These are phyloP conservation scores for Mycena galericulata DNA, from an alignment of 768 basidiomycete species.

Conservation along the genomic window DNA sequence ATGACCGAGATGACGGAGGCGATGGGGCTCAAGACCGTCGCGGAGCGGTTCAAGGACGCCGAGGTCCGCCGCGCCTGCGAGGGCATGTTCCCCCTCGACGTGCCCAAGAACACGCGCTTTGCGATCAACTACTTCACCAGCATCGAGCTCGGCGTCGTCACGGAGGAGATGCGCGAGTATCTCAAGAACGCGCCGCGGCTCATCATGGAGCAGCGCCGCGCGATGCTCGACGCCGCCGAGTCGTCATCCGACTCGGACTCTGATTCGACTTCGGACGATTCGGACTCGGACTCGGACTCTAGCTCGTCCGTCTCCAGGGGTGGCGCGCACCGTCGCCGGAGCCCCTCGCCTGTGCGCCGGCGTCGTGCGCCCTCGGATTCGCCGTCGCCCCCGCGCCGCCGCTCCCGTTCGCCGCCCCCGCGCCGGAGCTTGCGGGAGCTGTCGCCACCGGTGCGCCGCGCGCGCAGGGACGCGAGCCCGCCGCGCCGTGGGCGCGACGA, in stretches of 20 bases:
- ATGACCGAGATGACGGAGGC: conserved; percentile 95
- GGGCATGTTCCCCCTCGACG: conserved; percentile 95
- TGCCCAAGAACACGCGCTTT: conserved; percentile 96
- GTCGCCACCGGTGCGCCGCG: conserved; percentile 19
- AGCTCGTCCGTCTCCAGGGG: conserved; percentile 36
- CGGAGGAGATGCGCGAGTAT: conserved; percentile 97
- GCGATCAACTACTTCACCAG: conserved; percentile 99
- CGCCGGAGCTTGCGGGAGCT: conserved; percentile 19
- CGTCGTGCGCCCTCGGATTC: conserved; percentile 11
- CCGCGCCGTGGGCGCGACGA: conserved; percentile 43
- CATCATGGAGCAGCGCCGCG: conserved; percentile 94
- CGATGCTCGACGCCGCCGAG: conserved; percentile 78
- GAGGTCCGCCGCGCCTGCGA: conserved; percentile 79
- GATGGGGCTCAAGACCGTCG: conserved; percentile 89
- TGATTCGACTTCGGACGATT: conserved; percentile 48
- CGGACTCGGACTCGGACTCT: conserved; percentile 37
- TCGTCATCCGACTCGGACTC: conserved; percentile 50
- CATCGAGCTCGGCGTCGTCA: conserved; percentile 89
- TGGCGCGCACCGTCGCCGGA: conserved; percentile 36
- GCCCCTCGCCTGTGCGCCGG: conserved; percentile 9
- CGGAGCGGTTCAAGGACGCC: conserved; percentile 90
- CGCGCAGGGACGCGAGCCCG: conserved; percentile 37
- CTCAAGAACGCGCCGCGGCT: conserved; percentile 95
- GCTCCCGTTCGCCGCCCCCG: conserved; percentile 32
- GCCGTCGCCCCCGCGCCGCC: conserved; percentile 29